Percentiles rank a stretch among this genome's conserved stretches.
These are phyloP conservation scores for Xylaria sp. DNA, from an alignment of 495 filamentous ascomycete genomes.

Conservation along the genomic window DNA sequence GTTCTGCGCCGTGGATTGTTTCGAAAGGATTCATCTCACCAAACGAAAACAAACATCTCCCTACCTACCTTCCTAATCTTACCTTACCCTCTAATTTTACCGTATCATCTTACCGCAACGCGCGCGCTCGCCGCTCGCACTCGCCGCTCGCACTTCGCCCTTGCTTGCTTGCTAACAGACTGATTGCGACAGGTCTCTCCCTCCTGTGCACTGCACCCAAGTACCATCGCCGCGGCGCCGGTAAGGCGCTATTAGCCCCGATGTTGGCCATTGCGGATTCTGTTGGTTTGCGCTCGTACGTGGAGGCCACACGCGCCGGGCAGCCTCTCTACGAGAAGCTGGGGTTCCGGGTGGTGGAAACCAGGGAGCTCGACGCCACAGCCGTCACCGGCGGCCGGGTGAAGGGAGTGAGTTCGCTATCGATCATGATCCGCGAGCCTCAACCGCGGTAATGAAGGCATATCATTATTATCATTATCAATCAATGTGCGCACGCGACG, in stretches of 20 bases:
- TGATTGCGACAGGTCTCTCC: constrained; percentile 33
- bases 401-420: constrained; percentile 27
- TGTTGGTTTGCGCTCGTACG: constrained; percentile 36
- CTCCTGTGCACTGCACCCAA: constrained; percentile 47
- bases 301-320: constrained; percentile 45
- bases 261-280: constrained; percentile 42
- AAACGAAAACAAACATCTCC: too few species aligned
- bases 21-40: not conserved
- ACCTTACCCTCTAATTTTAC: too few species aligned
- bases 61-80: not conserved
- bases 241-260: constrained; percentile 37
- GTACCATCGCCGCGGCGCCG: constrained; percentile 45
- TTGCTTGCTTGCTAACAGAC: not conserved
- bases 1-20: not conserved
- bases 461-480: too few species aligned
- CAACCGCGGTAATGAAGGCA: constrained; percentile 8
- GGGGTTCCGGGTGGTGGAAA: constrained; percentile 47
- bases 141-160: not conserved
- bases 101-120: too few species aligned
- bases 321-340: constrained; percentile 44
- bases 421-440: constrained; percentile 41
- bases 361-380: constrained; percentile 39
- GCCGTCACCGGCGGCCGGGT: constrained; percentile 29
- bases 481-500: constrained; percentile 1
- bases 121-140: too few species aligned